Evolutionary conservation across 768 basidiomycete genomes (phyloP).

Genomic region (Cubamyces lactineus): DNA sequence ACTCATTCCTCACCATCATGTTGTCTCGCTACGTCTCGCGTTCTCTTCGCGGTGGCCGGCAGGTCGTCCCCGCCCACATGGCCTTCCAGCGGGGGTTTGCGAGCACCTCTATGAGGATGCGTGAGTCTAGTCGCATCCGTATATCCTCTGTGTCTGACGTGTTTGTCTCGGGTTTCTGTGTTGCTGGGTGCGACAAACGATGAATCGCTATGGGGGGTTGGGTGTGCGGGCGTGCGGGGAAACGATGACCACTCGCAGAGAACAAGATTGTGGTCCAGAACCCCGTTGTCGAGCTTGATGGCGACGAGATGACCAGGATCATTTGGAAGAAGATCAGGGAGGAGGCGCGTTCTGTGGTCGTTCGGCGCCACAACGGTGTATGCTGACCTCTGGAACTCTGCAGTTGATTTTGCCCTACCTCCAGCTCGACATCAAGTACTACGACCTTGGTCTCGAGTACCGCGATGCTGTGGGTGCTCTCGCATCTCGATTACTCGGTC

Average conservation of each 20-base stretch:
- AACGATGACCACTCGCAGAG: constrained; percentile 25
- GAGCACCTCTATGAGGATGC: constrained; percentile 26
- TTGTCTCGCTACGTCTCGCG: constrained; percentile 24
- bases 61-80: constrained; percentile 6
- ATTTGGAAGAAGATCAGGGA: constrained; percentile 99
- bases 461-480: constrained; percentile 71
- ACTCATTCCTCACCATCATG: constrained; percentile 16
- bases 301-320: constrained; percentile 99
- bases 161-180: background rate
- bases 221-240: constrained; percentile 6
- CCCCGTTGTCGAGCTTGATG: constrained; percentile 93
- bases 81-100: constrained; percentile 25
- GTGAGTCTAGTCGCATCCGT: constrained; percentile 18
- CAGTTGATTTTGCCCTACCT: constrained; percentile 96
- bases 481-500: background rate
- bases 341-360: constrained; percentile 56
- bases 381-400: constrained; percentile 3
- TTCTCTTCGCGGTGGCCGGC: constrained; percentile 21
- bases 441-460: constrained; percentile 92
- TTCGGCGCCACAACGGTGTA: background rate
- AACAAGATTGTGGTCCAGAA: constrained; percentile 80
- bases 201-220: background rate
- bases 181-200: background rate
- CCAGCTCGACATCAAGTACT: constrained; percentile 97
- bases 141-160: background rate